Conservation (phyloP, 805 yeast genomes). For the Starmerella vaccinii region DNA sequence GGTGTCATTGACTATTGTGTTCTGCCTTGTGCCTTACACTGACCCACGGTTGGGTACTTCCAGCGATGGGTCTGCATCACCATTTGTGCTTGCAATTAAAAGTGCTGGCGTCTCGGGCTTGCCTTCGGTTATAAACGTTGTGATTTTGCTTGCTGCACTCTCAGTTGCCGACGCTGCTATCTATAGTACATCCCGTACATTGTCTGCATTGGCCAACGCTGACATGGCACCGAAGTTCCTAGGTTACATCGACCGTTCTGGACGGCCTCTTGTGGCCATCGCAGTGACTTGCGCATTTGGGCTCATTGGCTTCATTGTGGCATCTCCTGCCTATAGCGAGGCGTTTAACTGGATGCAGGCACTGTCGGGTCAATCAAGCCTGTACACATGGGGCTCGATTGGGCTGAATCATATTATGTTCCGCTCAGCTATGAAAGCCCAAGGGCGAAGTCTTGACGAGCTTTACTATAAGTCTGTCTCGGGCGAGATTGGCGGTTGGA, state of each 20-base stretch:
- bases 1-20: constrained; percentile 44
- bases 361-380: constrained; percentile 60
- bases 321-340: constrained; percentile 37
- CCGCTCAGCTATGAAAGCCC: constrained; percentile 48
- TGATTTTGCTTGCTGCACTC: constrained; percentile 54
- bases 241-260: constrained; percentile 56
- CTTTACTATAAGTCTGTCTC: constrained; percentile 55
- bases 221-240: constrained; percentile 50
- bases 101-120: constrained; percentile 54
- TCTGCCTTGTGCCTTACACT: constrained; percentile 63
- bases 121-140: constrained; percentile 62
- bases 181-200: constrained; percentile 56
- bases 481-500: constrained; percentile 59
- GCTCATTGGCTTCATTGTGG: constrained; percentile 46
- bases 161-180: constrained; percentile 65
- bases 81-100: constrained; percentile 57
- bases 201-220: constrained; percentile 54
- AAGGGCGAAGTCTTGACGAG: constrained; percentile 62
- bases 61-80: constrained; percentile 56
- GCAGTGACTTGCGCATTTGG: constrained; percentile 37
- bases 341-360: constrained; percentile 69
- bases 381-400: constrained; percentile 70
- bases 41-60: constrained; percentile 39
- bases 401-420: constrained; percentile 59
- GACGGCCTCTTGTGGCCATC: constrained; percentile 62